Conservation (phyloP, 106 monocot genomes). For the Dendrobium catenatum region DNA sequence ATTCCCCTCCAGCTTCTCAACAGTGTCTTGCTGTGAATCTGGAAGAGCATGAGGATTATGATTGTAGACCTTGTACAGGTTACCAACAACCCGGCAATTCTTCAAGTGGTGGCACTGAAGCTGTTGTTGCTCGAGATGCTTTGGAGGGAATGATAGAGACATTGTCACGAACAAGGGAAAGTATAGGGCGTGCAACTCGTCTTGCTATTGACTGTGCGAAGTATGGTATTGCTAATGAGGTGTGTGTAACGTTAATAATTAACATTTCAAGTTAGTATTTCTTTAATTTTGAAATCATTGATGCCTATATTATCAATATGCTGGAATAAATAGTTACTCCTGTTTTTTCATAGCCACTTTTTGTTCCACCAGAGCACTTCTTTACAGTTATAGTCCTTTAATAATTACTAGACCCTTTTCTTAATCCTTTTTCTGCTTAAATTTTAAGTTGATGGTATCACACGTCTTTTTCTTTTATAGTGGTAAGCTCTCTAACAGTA, state of each 20-base stretch:
- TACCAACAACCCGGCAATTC: constrained; percentile 32
- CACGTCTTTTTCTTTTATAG: neutral
- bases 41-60: constrained; percentile 35
- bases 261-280: neutral
- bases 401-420: neutral
- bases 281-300: neutral
- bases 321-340: neutral
- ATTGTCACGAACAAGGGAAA: constrained; percentile 86
- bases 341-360: neutral
- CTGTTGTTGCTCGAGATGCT: constrained; percentile 79
- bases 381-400: neutral
- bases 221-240: constrained; percentile 88
- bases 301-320: neutral
- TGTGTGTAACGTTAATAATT: constrained; percentile 12
- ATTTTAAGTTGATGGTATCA: neutral
- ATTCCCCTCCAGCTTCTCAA: constrained; percentile 28
- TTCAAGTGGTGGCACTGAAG: constrained; percentile 79
- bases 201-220: constrained; percentile 93
- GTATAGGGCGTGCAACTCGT: constrained; percentile 91
- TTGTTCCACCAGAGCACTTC: neutral
- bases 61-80: constrained; percentile 32
- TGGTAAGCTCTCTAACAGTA: neutral
- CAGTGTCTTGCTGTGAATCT: constrained; percentile 19
- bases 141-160: constrained; percentile 96
- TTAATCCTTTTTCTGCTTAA: neutral